phyloP scores from a whole-genome alignment of 2,329 filamentous ascomycete genomes.

The Ophiostoma sp. region DNA sequence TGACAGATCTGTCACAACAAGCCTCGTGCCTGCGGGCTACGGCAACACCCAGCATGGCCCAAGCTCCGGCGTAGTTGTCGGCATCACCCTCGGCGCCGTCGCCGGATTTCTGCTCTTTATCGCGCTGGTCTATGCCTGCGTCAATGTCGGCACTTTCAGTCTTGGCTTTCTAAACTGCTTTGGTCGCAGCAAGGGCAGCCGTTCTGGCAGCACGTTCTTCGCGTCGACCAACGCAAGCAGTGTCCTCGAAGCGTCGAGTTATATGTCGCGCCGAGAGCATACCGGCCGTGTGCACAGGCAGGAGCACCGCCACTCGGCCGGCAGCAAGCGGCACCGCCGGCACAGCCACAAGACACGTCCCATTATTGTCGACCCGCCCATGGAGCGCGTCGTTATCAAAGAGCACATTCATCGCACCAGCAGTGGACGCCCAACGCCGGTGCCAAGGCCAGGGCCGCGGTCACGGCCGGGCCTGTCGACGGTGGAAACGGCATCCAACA shows the following conservation, averaged over 20 bases:
- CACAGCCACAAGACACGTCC: constrained; percentile 30
- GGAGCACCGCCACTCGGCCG: background rate
- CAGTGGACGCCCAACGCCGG: constrained; percentile 7
- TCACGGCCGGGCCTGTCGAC: background rate
- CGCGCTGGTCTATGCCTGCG: constrained; percentile 34
- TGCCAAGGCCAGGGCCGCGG: background rate
- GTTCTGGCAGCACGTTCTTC: constrained; percentile 22
- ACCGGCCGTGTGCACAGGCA: background rate
- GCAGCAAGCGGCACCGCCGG: constrained; percentile 24
- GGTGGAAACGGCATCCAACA: constrained; percentile 13
- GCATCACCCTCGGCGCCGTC: constrained; percentile 40
- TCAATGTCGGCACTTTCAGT: constrained; percentile 30
- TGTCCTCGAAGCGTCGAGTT: constrained; percentile 29
- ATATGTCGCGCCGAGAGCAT: constrained; percentile 26
- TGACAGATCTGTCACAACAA: constrained; percentile 27
- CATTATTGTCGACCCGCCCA: constrained; percentile 31
- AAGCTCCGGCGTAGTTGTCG: constrained; percentile 37
- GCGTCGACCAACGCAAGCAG: constrained; percentile 23
- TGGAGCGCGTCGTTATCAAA: constrained; percentile 31
- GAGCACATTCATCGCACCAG: constrained; percentile 15
- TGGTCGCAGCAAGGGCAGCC: constrained; percentile 12
- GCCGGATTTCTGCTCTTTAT: constrained; percentile 40
- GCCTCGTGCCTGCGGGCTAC: constrained; percentile 34
- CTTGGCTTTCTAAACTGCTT: constrained; percentile 26
- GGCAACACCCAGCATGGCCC: constrained; percentile 30